phyloP scores from a whole-genome alignment of 257 asterid genomes.

The Solanum tarijense region DNA sequence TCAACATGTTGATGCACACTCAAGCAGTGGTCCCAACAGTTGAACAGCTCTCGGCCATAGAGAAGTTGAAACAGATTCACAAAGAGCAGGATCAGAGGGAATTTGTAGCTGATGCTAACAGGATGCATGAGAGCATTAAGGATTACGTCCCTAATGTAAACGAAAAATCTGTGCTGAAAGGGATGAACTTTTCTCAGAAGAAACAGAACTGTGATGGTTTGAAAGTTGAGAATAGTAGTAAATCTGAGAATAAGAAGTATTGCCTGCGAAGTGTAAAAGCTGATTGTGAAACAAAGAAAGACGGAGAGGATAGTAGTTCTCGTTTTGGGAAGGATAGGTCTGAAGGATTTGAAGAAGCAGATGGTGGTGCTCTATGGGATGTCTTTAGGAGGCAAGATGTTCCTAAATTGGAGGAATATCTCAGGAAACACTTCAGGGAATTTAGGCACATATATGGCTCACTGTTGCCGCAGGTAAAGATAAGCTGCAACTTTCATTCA shows the following conservation, averaged over 20 bases:
- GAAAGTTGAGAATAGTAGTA: background rate
- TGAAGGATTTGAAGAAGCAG: conserved; percentile 12
- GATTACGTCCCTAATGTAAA: background rate
- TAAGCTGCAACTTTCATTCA: background rate
- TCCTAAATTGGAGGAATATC: conserved; percentile 50
- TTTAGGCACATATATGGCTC: conserved; percentile 37
- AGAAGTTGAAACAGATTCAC: conserved; percentile 17
- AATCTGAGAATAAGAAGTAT: background rate
- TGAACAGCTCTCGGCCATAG: conserved; percentile 17
- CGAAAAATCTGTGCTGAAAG: background rate
- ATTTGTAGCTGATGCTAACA: conserved; percentile 1
- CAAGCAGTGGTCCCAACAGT: conserved; percentile 17
- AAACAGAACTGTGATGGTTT: background rate
- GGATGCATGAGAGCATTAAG: background rate
- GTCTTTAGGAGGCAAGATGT: conserved; percentile 75
- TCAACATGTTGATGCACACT: conserved; percentile 62
- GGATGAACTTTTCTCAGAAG: background rate
- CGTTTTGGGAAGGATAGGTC: background rate
- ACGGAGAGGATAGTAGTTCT: background rate
- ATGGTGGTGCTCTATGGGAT: conserved; percentile 88
- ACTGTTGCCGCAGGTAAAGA: conserved; percentile 26
- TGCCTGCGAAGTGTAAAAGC: background rate
- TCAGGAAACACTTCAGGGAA: conserved; percentile 43
- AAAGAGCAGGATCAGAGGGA: background rate
- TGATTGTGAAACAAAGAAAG: background rate